phyloP scores from a whole-genome alignment of 345 rosid species.

The Eucalyptus virginea region DNA sequence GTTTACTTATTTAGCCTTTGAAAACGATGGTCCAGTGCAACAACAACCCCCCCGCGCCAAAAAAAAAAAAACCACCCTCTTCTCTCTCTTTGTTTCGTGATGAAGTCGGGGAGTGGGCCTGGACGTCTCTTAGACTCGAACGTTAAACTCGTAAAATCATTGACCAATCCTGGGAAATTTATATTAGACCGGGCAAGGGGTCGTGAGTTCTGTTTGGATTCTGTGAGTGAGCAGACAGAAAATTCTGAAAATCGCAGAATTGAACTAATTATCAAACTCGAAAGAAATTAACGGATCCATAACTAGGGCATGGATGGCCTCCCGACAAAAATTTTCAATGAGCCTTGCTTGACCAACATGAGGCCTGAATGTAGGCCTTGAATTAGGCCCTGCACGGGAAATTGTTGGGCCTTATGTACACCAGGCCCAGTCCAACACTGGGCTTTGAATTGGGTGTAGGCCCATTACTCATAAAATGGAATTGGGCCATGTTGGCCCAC shows the following conservation, averaged over 20 bases:
- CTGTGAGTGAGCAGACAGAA: background rate
- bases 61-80: no score
- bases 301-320: background rate
- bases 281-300: background rate
- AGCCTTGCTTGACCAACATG: background rate
- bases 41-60: accelerated
- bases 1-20: background rate
- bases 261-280: background rate
- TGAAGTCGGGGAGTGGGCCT: background rate
- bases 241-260: background rate
- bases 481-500: background rate
- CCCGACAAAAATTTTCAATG: background rate
- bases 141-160: background rate
- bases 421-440: background rate
- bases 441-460: background rate
- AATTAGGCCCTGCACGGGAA: background rate
- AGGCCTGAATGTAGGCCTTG: background rate
- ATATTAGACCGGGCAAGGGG: background rate
- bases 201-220: background rate
- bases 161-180: background rate
- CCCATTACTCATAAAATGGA: background rate
- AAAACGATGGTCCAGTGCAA: background rate
- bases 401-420: background rate
- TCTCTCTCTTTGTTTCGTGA: background rate
- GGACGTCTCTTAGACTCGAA: background rate